Evolutionary conservation across 2,329 filamentous ascomycete species (phyloP), one percentile per base, ranked within the genome.

Genomic region (Mollisia scopiformis): DNA sequence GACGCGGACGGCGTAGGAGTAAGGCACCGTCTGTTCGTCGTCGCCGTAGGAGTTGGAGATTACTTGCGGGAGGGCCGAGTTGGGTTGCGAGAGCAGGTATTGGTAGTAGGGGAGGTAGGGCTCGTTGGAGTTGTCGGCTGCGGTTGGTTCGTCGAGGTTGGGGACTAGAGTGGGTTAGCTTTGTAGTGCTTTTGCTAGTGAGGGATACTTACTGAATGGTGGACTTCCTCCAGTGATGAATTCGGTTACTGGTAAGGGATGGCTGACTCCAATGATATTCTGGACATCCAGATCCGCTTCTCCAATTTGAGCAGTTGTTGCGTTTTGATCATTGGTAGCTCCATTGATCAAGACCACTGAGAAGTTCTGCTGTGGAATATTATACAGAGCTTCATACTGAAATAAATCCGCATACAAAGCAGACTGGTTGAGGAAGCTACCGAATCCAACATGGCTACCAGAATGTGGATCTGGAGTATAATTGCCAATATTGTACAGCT

Each of bases 41-140:
- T 87, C 84, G 21, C 79, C 82, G 68, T 87, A 88, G 13, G 82
- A 85, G 23, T 85, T 80, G 43, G 81, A 82, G 21, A 88, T 77
- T 1, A 87, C 80, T 57, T 85, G 83, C 1, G 85, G 85, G 10
- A 87, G 66, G 23, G 43, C 63, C 1, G 52, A 58, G 43, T 80
- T 74, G 16, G 74, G 69, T 46, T 81, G 77, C 0, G 75, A 71
- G 2, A 86, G 73, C 11, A 88, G 72, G 58, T 80, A 78, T 58
- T 83, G 74, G n/a, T 86, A 76, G 61, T 84, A 81, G 41, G 83
- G 80, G 1, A 87, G 72, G 64, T 84, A 87, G 0, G 85, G 85
- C 70, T 87, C 85, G 68, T 87, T 87, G 62, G 78, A 71, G 53
- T 75, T 70, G 16, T 64, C 51, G 1, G 63, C 58, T 3, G 51